These are phyloP conservation scores for Papilionanthe hybrid DNA, from an alignment of 116 monocot species.

Conservation along the genomic window DNA sequence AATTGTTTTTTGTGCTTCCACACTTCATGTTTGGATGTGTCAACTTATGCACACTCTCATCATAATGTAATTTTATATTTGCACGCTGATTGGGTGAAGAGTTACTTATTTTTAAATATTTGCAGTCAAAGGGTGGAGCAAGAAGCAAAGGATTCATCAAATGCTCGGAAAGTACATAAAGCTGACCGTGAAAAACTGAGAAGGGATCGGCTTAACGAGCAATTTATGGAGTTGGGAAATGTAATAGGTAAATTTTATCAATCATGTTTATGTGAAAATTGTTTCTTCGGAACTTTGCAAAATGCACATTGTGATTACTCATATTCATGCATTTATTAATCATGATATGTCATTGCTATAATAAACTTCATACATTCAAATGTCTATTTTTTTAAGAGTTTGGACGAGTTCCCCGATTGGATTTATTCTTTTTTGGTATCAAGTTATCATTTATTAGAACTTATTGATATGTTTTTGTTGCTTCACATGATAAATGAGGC, in stretches of 20 bases:
- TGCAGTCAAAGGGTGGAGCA: conserved; percentile 42
- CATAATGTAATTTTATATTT: neutral
- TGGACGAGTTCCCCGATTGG: neutral
- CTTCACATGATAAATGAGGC: neutral
- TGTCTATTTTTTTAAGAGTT: neutral
- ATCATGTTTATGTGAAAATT: neutral
- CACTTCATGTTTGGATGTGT: neutral
- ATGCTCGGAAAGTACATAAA: conserved; percentile 75
- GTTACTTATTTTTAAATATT: neutral
- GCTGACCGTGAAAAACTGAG: conserved; percentile 95
- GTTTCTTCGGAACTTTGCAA: neutral
- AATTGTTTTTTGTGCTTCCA: neutral
- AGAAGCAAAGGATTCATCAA: conserved; percentile 25
- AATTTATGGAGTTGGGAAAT: conserved; percentile 78
- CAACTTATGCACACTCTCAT: neutral
- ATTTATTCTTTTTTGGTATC: conserved; percentile 1
- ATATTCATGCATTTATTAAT: neutral
- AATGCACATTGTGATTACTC: neutral
- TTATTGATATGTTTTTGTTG: neutral
- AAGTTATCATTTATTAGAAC: neutral
- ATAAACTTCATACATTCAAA: neutral
- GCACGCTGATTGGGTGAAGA: neutral
- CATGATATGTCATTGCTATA: neutral
- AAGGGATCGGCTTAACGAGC: conserved; percentile 85
- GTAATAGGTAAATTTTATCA: conserved; percentile 51